A percentile compares a stretch with the other conserved stretches of the same genome.
phyloP scores from a whole-genome alignment of 305 asterid genomes.

The Fraxinus nigra region DNA sequence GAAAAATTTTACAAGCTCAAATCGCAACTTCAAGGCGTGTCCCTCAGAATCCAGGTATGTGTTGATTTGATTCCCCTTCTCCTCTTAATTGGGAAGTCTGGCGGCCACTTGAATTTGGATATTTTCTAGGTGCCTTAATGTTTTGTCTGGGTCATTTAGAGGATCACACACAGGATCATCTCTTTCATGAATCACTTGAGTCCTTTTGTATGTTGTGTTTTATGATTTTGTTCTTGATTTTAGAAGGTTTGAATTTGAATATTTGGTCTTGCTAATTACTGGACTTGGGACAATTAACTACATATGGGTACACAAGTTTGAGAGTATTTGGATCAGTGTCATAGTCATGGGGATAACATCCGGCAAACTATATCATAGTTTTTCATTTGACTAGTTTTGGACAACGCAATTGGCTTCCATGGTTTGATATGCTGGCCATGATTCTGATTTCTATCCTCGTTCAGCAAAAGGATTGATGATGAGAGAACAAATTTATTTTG shows the following conservation, averaged over 20 bases:
- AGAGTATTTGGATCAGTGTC: background rate
- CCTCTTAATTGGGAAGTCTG: background rate
- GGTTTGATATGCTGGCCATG: background rate
- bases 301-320: background rate
- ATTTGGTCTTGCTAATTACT: background rate
- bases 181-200: background rate
- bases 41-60: conserved; percentile 91
- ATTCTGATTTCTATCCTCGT: background rate
- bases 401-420: background rate
- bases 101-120: background rate
- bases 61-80: background rate
- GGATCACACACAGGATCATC: background rate
- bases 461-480: background rate
- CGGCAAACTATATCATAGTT: background rate
- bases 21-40: conserved; percentile 98
- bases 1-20: conserved; percentile 96
- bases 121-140: background rate
- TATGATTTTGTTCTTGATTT: background rate
- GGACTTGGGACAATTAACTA: background rate
- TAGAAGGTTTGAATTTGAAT: background rate
- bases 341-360: background rate
- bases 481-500: background rate
- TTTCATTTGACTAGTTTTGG: background rate
- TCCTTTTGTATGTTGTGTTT: background rate
- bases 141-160: background rate